phyloP scores from a whole-genome alignment of 2,329 filamentous ascomycete species.

The Neonectria coccinea region DNA sequence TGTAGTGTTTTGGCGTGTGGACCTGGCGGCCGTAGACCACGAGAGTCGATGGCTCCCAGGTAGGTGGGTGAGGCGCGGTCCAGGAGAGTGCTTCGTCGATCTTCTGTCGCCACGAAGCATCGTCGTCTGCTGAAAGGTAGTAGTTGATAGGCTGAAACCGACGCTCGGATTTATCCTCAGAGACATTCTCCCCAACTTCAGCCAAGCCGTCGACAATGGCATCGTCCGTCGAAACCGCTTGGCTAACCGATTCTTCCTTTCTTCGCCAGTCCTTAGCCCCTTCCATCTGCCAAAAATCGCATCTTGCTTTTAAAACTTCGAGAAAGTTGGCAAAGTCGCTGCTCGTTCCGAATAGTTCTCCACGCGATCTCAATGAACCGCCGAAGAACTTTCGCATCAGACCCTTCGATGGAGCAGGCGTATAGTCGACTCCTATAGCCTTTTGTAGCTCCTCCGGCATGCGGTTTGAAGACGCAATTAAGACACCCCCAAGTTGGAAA shows the following conservation, averaged over 20 bases:
- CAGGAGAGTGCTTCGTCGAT: slow-evolving; percentile 43
- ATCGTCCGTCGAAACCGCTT: slow-evolving; percentile 9
- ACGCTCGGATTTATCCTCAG: slow-evolving; percentile 31
- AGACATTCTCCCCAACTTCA: slow-evolving; percentile 2
- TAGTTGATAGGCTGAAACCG: slow-evolving; percentile 49
- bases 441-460: slow-evolving; percentile 86
- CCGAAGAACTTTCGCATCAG: slow-evolving; percentile 63
- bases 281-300: slow-evolving; percentile 88
- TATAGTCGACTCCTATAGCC: slow-evolving; percentile 77
- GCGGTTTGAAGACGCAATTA: slow-evolving; percentile 84
- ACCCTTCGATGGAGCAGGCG: slow-evolving; percentile 65
- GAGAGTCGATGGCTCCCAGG: slow-evolving; percentile 59
- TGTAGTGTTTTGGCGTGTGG: slow-evolving; percentile 66
- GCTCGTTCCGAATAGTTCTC: slow-evolving; percentile 68
- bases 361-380: slow-evolving; percentile 49
- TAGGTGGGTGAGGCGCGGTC: slow-evolving; percentile 33
- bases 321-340: slow-evolving; percentile 83
- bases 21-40: slow-evolving; percentile 74
- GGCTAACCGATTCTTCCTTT: slow-evolving; percentile 55
- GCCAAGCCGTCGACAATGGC: slow-evolving; percentile 1
- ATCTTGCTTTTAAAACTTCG: slow-evolving; percentile 80
- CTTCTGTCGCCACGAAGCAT: slow-evolving; percentile 45
- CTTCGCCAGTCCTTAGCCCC: slow-evolving; percentile 78
- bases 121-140: slow-evolving; percentile 44
- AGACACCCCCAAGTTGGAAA: slow-evolving; percentile 83